phyloP scores from a whole-genome alignment of 1,284 basidiomycete species.

The Boletus semigastroideus region DNA sequence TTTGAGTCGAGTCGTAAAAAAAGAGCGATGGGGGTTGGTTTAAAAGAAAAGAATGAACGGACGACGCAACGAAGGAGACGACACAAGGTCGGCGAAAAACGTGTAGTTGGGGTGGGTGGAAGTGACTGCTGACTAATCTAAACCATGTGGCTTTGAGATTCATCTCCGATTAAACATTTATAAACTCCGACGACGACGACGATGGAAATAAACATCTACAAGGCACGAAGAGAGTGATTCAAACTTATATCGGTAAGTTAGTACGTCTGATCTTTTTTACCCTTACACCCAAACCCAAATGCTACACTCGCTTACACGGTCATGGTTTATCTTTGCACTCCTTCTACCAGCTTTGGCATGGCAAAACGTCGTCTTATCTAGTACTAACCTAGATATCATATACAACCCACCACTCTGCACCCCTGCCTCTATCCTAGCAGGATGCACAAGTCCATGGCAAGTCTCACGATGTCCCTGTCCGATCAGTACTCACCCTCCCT shows the following conservation, averaged over 20 bases:
- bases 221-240: too few species aligned
- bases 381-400: slow-evolving; percentile 42
- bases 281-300: slow-evolving; percentile 12
- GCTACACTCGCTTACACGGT: slow-evolving; percentile 23
- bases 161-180: too few species aligned
- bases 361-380: slow-evolving; percentile 41
- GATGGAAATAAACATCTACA: too few species aligned
- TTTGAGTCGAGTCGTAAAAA: slow-evolving; percentile 17
- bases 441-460: slow-evolving; percentile 50
- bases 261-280: neutral
- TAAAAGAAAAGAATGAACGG: slow-evolving; percentile 17
- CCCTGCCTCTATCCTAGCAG: slow-evolving; percentile 22
- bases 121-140: too few species aligned
- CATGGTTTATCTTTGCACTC: slow-evolving; percentile 15
- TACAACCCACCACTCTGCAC: slow-evolving; percentile 53
- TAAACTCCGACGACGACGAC: too few species aligned
- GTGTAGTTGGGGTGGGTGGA: too few species aligned
- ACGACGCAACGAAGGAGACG: neutral
- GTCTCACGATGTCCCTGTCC: slow-evolving; percentile 8
- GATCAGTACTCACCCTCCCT: neutral
- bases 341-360: slow-evolving; percentile 13
- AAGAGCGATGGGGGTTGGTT: slow-evolving; percentile 11
- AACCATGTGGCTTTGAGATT: too few species aligned
- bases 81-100: too few species aligned
- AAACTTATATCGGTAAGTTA: slow-evolving; percentile 11